These are phyloP conservation scores for Graphiopsis chlorocephala DNA, from an alignment of 2,329 filamentous ascomycete species.

Conservation along the genomic window DNA sequence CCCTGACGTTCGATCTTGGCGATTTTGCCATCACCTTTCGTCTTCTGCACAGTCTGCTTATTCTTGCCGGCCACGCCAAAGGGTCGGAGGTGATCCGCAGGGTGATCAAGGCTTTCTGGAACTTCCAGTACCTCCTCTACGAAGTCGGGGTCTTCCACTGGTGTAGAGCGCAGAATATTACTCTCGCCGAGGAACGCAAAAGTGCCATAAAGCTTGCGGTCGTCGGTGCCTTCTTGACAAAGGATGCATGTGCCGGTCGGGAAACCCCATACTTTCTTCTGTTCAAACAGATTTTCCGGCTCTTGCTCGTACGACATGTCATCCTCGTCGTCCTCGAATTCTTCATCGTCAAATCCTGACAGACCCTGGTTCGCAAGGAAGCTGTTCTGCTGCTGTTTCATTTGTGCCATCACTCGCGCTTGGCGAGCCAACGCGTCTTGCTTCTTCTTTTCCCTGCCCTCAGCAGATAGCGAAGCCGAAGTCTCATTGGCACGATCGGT, in stretches of 20 bases:
- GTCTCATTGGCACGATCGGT: conserved; percentile 78
- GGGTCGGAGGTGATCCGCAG: conserved; percentile 77
- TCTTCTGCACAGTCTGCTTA: conserved; percentile 69
- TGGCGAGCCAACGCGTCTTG: conserved; percentile 85
- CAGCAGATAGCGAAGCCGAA: conserved; percentile 62
- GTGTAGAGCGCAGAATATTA: conserved; percentile 80
- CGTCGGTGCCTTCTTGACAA: conserved; percentile 93
- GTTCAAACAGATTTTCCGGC: conserved; percentile 54
- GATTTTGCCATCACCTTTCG: conserved; percentile 68
- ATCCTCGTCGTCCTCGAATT: conserved; percentile 71
- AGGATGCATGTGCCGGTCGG: conserved; percentile 90
- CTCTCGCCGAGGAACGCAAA: conserved; percentile 89
- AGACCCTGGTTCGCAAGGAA: conserved; percentile 88
- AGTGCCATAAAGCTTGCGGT: conserved; percentile 83
- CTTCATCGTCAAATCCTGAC: conserved; percentile 82
- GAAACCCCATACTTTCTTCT: conserved; percentile 81
- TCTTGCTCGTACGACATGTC: conserved; percentile 56
- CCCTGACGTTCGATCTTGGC: conserved; percentile 74
- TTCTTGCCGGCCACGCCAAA: conserved; percentile 92
- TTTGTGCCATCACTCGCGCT: conserved; percentile 93
- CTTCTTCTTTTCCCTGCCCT: conserved; percentile 80
- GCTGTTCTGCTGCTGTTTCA: conserved; percentile 94
- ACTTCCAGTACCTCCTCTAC: conserved; percentile 78
- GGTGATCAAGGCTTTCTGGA: conserved; percentile 78
- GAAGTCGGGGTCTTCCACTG: conserved; percentile 76